Percentiles rank a stretch among this genome's conserved stretches.
Conservation (phyloP, 257 asterid genomes). For the Penstemon newberryi region DNA sequence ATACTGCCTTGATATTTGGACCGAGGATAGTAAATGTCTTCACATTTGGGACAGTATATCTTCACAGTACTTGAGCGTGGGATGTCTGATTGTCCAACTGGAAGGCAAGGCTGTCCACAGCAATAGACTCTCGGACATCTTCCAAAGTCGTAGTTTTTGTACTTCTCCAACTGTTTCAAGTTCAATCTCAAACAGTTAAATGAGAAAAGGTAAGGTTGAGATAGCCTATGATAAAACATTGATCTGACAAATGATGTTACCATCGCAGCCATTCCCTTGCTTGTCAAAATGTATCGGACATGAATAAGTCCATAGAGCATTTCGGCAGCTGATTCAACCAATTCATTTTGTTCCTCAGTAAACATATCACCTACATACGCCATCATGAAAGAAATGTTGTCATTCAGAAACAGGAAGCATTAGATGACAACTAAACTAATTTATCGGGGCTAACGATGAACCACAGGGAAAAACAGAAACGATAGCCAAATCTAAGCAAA, state of each 20-base stretch:
- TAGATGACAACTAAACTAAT: background rate
- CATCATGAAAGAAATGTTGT: slow-evolving; percentile 24
- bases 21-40: slow-evolving; percentile 84
- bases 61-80: slow-evolving; percentile 88
- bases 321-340: slow-evolving; percentile 98
- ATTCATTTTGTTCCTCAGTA: slow-evolving; percentile 93
- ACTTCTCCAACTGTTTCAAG: slow-evolving; percentile 75
- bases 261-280: slow-evolving; percentile 97
- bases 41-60: slow-evolving; percentile 84
- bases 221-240: background rate
- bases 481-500: background rate
- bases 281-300: slow-evolving; percentile 79
- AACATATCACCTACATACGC: slow-evolving; percentile 72
- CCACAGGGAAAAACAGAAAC: slow-evolving; percentile 7
- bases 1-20: slow-evolving; percentile 98
- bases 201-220: background rate
- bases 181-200: slow-evolving; percentile 21
- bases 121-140: slow-evolving; percentile 54
- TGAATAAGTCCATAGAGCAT: slow-evolving; percentile 96
- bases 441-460: slow-evolving; percentile 10
- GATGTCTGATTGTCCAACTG: slow-evolving; percentile 88
- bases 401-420: slow-evolving; percentile 11
- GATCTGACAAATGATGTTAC: slow-evolving; percentile 38
- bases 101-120: slow-evolving; percentile 88
- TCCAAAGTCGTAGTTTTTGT: slow-evolving; percentile 60